Evolutionary conservation across 2,329 filamentous ascomycete species (phyloP).

Genomic region (Colletotrichum sansevieriae): DNA sequence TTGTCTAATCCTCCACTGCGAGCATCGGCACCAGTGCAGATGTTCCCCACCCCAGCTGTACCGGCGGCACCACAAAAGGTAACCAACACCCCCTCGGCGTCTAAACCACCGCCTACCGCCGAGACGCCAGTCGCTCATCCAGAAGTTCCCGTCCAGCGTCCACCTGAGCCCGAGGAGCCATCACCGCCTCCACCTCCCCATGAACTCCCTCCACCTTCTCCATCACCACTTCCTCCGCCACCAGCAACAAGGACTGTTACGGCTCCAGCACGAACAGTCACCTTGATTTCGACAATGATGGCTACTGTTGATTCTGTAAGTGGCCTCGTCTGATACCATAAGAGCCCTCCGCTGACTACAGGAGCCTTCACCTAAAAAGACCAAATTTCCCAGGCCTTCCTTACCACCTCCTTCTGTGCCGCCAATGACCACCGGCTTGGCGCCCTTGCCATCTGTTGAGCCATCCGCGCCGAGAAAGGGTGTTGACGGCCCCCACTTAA

Average conservation of each 20-base stretch:
- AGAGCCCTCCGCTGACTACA: neutral
- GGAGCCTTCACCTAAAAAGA: constrained; percentile 19
- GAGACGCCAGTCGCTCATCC: constrained; percentile 4
- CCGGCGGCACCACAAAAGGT: neutral
- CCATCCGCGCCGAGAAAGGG: constrained; percentile 38
- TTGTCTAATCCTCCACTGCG: constrained; percentile 9
- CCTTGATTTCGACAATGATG: constrained; percentile 34
- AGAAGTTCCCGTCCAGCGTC: constrained; percentile 17
- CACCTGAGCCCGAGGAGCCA: constrained; percentile 20
- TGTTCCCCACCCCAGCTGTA: neutral
- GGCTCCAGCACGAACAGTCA: constrained; percentile 28
- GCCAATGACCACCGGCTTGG: constrained; percentile 1
- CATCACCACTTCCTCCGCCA: constrained; percentile 20
- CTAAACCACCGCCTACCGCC: constrained; percentile 17
- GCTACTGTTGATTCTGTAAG: constrained; percentile 22
- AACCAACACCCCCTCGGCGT: neutral
- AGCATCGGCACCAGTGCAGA: neutral
- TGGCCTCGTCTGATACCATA: neutral
- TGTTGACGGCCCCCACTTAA: constrained; percentile 16
- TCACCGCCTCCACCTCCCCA: constrained; percentile 22
- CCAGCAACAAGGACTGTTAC: constrained; percentile 32
- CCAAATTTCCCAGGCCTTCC: constrained; percentile 8
- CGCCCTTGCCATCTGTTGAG: constrained; percentile 33
- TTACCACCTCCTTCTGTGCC: neutral
- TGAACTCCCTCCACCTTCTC: constrained; percentile 20